Conservation (phyloP, 1,284 basidiomycete species). For the Puccinia coronata region DNA sequence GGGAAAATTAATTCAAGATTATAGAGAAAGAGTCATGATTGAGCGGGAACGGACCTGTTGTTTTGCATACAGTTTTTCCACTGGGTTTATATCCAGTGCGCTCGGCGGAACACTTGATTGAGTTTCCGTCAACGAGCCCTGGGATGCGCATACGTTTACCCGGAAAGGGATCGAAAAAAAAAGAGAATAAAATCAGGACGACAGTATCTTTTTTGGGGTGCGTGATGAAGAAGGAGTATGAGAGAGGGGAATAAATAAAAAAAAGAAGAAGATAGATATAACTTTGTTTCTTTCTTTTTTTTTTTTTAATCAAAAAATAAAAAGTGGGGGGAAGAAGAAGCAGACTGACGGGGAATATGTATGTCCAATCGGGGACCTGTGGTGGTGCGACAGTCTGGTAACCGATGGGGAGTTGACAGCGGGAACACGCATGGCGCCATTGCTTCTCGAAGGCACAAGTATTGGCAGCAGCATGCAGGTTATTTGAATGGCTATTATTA, state of each 20-base stretch:
- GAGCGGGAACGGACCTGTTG: slow-evolving; percentile 4
- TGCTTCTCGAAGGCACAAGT: slow-evolving; percentile 23
- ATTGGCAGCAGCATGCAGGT: too few species aligned
- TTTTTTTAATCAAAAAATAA: neutral
- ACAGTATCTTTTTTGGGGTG: too few species aligned
- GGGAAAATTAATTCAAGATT: neutral
- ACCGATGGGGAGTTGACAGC: slow-evolving; percentile 33
- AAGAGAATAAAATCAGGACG: too few species aligned
- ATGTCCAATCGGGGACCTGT: slow-evolving; percentile 23
- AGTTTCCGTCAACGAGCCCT: slow-evolving; percentile 47
- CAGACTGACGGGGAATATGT: slow-evolving; percentile 43
- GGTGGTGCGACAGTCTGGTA: slow-evolving; percentile 10
- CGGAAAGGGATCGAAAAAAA: too few species aligned
- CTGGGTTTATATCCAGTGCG: slow-evolving; percentile 36
- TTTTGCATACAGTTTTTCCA: slow-evolving; percentile 11
- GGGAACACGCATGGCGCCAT: slow-evolving; percentile 10
- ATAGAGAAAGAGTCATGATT: neutral
- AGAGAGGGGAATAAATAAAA: neutral
- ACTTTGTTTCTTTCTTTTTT: too few species aligned
- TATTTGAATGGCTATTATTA: too few species aligned
- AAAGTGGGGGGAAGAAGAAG: neutral
- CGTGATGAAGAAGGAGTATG: neutral
- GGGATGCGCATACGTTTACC: too few species aligned
- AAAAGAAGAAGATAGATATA: too few species aligned
- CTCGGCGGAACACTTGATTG: slow-evolving; percentile 43